phyloP scores from a whole-genome alignment of 1,284 basidiomycete species.

The Trichosporon coremiiforme region DNA sequence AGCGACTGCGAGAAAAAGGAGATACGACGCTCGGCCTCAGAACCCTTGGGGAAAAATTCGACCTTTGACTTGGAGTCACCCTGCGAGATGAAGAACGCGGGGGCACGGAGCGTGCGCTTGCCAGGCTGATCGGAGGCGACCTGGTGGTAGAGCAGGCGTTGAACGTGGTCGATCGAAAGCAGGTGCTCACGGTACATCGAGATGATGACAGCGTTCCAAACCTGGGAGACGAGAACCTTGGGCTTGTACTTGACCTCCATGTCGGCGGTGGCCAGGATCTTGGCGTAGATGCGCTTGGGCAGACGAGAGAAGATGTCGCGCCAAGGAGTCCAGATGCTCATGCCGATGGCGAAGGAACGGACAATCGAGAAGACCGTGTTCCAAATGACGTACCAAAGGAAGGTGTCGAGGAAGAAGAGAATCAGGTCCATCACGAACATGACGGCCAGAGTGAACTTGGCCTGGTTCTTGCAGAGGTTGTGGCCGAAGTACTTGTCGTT shows the following conservation, averaged over 20 bases:
- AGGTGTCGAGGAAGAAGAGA: conserved; percentile 95
- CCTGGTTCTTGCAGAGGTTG: conserved; percentile 80
- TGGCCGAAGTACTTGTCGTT: conserved; percentile 78
- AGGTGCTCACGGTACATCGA: conserved; percentile 99
- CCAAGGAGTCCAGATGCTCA: conserved; percentile 98
- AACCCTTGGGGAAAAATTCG: conserved; percentile 88
- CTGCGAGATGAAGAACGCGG: conserved; percentile 92
- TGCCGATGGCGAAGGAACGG: conserved; percentile 82
- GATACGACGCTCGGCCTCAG: conserved; percentile 90
- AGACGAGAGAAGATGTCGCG: conserved; percentile 88
- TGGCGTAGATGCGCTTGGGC: conserved; percentile 92
- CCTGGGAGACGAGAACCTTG: conserved; percentile 94
- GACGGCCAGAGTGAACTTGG: conserved; percentile 85
- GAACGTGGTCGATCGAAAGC: conserved; percentile 93
- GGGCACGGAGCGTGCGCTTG: conserved; percentile 82
- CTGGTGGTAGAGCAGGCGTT: conserved; percentile 91
- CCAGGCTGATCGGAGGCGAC: conserved; percentile 80
- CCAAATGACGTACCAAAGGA: conserved; percentile 93
- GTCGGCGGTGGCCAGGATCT: conserved; percentile 82
- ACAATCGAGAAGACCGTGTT: conserved; percentile 90
- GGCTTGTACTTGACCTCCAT: conserved; percentile 98
- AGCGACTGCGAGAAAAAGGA: conserved; percentile 96
- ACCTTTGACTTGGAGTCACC: conserved; percentile 75
- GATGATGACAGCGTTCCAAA: conserved; percentile 98
- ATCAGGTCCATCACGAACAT: conserved; percentile 96